Percentiles rank a stretch among this genome's conserved stretches.
Evolutionary conservation across 1,139 yeast genomes (phyloP).

Genomic region (Candida sojae): DNA sequence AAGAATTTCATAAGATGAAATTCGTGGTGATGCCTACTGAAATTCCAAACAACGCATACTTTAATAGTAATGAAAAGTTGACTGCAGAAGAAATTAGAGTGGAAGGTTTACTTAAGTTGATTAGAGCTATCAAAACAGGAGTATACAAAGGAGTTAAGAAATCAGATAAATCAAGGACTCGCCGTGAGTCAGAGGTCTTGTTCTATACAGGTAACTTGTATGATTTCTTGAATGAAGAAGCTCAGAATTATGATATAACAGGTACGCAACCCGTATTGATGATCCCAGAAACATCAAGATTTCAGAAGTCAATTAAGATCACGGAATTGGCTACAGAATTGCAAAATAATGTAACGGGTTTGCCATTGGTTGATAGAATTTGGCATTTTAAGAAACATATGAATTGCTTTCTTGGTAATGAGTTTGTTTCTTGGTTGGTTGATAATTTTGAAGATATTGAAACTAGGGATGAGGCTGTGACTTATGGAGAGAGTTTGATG

Average conservation of each 20-base stretch:
- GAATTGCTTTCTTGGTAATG: slow-evolving; percentile 83
- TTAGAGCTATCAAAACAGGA: slow-evolving; percentile 65
- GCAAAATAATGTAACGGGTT: slow-evolving; percentile 60
- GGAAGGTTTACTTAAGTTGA: slow-evolving; percentile 80
- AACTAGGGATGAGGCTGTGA: slow-evolving; percentile 79
- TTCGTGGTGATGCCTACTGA: slow-evolving; percentile 82
- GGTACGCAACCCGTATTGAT: slow-evolving; percentile 39
- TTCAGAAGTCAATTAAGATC: slow-evolving; percentile 38
- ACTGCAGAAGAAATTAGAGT: slow-evolving; percentile 82
- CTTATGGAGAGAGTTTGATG: slow-evolving; percentile 78
- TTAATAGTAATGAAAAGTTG: slow-evolving; percentile 58
- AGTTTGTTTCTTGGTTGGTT: slow-evolving; percentile 81
- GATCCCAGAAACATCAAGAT: slow-evolving; percentile 34
- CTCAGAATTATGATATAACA: slow-evolving; percentile 33
- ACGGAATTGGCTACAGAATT: slow-evolving; percentile 61
- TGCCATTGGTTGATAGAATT: slow-evolving; percentile 70
- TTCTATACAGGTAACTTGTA: slow-evolving; percentile 88
- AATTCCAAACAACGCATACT: slow-evolving; percentile 58
- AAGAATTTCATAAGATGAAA: slow-evolving; percentile 67
- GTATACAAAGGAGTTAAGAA: slow-evolving; percentile 48
- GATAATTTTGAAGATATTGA: slow-evolving; percentile 78
- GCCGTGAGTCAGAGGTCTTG: slow-evolving; percentile 68
- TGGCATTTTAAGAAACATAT: slow-evolving; percentile 89
- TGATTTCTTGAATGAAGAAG: slow-evolving; percentile 52
- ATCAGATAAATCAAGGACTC: slow-evolving; percentile 38